Evolutionary conservation across 2,329 filamentous ascomycete species (phyloP), one percentile per base, ranked within the genome.

Genomic region (Diplocarpon rosae): DNA sequence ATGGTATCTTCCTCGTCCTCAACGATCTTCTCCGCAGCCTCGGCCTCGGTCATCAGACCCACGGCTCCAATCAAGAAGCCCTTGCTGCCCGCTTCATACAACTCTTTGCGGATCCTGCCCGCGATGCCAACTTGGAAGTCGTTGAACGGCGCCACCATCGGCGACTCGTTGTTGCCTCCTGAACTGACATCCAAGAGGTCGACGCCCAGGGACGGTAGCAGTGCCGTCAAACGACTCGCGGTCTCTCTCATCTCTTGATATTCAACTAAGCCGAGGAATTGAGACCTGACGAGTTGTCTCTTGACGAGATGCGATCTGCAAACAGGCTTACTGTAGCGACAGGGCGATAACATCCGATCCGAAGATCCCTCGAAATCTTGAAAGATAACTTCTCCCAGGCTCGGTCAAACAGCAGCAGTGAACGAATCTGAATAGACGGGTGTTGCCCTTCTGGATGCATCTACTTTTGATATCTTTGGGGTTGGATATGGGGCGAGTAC

Each of bases 181-280:
- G 79, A 80, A 55, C 80, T 87, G 46, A 94, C 77, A 61, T 95
- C 89, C 27, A 95, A 71, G 13, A 94, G 68, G 61, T 95, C 89
- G 35, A 95, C 73, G 27, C 89, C 89, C 11, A 72, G 69, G 0
- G 73, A 75, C 0, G 85, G 83, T 1, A 95, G 73, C 9, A 82
- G 67, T 59, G 75, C 72, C 12, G 85, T 83, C 2, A 92, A 74
- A 43, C 65, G 67, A 50, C 83, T 75, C 47, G 63, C 55, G 11
- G 49, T 48, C 13, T 52, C 50, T 57, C 53, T 55, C 56, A 60
- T 30, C 46, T 52, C n/a, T n/a, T n/a, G n/a, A n/a, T n/a, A n/a
- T n/a, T n/a, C n/a, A n/a, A n/a, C n/a, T n/a, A n/a, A n/a, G n/a
- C n/a, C n/a, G n/a, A n/a, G n/a, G n/a, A n/a, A n/a, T n/a, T n/a